phyloP scores from a whole-genome alignment of 345 rosid genomes.

The Arabidopsis arenosa region DNA sequence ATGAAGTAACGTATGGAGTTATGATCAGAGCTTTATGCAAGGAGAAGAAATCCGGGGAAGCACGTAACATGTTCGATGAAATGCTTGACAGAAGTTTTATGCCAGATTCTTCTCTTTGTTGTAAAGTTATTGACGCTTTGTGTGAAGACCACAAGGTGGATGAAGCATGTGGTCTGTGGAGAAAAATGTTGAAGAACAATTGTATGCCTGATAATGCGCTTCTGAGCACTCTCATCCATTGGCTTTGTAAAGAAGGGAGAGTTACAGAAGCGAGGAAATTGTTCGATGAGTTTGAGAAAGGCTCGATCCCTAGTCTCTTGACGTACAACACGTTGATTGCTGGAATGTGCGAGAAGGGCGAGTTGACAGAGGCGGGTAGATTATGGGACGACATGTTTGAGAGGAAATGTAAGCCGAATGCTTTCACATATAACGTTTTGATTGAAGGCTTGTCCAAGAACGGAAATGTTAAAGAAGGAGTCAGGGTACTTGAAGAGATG shows the following conservation, averaged over 20 bases:
- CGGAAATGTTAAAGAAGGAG: slow-evolving; percentile 75
- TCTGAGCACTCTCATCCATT: slow-evolving; percentile 75
- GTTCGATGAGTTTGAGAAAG: slow-evolving; percentile 78
- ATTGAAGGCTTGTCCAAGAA: slow-evolving; percentile 68
- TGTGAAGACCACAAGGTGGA: slow-evolving; percentile 73
- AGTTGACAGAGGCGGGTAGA: slow-evolving; percentile 70
- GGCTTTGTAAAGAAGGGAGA: slow-evolving; percentile 84
- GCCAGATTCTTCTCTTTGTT: slow-evolving; percentile 72
- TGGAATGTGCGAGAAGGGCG: slow-evolving; percentile 82
- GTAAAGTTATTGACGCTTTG: slow-evolving; percentile 76
- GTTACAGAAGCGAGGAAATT: slow-evolving; percentile 72
- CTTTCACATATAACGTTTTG: slow-evolving; percentile 73
- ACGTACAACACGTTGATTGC: slow-evolving; percentile 78
- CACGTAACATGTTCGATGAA: slow-evolving; percentile 67
- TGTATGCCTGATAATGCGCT: slow-evolving; percentile 80
- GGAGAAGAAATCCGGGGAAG: slow-evolving; percentile 72
- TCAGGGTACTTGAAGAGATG: slow-evolving; percentile 78
- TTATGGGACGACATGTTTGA: slow-evolving; percentile 94
- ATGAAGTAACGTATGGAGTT: slow-evolving; percentile 88
- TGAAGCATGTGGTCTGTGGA: slow-evolving; percentile 78
- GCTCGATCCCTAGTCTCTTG: slow-evolving; percentile 70
- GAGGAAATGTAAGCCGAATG: slow-evolving; percentile 73
- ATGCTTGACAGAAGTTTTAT: slow-evolving; percentile 72
- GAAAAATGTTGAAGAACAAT: slow-evolving; percentile 68
- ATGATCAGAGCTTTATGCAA: slow-evolving; percentile 77